Evolutionary conservation across 306 rosid species (phyloP).

Genomic region (Inga laurina): DNA sequence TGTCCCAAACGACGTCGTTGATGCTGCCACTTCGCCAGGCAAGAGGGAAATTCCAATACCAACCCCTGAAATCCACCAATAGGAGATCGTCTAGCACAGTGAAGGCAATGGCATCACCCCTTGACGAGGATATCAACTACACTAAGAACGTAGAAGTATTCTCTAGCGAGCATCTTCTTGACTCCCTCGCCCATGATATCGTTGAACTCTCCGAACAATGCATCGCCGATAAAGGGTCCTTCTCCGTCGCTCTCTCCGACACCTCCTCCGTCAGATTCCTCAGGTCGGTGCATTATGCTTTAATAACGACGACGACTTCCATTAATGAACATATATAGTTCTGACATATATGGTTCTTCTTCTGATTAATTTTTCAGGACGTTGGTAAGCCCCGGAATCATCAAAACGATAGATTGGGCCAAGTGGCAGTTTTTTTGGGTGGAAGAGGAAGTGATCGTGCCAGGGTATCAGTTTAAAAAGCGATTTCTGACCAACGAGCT

Average conservation of each 20-base stretch:
- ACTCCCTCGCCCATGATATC: constrained; percentile 49
- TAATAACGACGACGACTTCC: background rate
- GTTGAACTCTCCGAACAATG: constrained; percentile 52
- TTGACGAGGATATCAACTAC: background rate
- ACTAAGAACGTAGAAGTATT: constrained; percentile 52
- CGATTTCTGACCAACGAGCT: background rate
- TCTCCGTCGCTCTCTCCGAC: constrained; percentile 59
- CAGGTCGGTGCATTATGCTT: background rate
- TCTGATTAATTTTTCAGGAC: constrained; percentile 40
- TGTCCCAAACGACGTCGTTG: constrained; percentile 6
- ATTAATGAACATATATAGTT: background rate
- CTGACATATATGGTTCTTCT: background rate
- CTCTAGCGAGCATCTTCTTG: constrained; percentile 7
- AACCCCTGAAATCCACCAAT: background rate
- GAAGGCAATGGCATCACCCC: constrained; percentile 9
- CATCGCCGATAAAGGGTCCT: constrained; percentile 46
- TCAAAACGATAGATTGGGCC: constrained; percentile 49
- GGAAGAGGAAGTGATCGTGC: constrained; percentile 39
- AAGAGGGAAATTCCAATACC: background rate
- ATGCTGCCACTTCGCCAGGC: background rate
- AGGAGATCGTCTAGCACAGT: constrained; percentile 12
- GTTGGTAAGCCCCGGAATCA: constrained; percentile 44
- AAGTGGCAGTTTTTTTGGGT: constrained; percentile 68
- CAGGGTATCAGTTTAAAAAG: background rate
- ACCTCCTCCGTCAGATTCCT: constrained; percentile 37